phyloP scores from a whole-genome alignment of 495 filamentous ascomycete species.

The Hypomontagnella submonticulosa region DNA sequence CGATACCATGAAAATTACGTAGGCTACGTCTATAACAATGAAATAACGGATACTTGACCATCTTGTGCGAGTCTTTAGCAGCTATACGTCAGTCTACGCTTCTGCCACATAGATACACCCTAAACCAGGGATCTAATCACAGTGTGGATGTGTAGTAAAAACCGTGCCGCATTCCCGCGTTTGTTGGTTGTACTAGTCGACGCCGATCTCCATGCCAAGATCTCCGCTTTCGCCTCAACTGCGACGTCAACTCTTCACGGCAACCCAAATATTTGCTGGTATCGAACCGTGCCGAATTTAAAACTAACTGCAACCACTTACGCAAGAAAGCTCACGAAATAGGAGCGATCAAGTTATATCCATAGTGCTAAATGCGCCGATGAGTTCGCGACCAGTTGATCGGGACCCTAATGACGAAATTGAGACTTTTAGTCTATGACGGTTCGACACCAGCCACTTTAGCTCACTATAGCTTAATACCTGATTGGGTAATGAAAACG shows the following conservation, averaged over 20 bases:
- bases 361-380: slow-evolving; percentile 1
- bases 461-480: slow-evolving; percentile 21
- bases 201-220: slow-evolving; percentile 20
- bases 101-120: no score
- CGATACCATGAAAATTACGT: slow-evolving; percentile 21
- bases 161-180: slow-evolving; percentile 6
- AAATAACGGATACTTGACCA: background rate
- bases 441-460: slow-evolving; percentile 28
- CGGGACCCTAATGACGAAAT: slow-evolving; percentile 38
- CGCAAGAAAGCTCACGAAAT: slow-evolving; percentile 29
- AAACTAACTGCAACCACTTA: slow-evolving; percentile 21
- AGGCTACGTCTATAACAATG: slow-evolving; percentile 13
- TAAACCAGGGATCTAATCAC: background rate
- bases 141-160: background rate
- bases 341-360: slow-evolving; percentile 28
- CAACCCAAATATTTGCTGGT: background rate
- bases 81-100: no score
- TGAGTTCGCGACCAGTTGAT: slow-evolving; percentile 19
- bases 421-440: slow-evolving; percentile 18
- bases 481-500: slow-evolving; percentile 39
- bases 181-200: background rate
- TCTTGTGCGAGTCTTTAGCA: no score
- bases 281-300: background rate
- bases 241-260: slow-evolving; percentile 13
- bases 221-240: slow-evolving; percentile 9